Evolutionary conservation across 345 rosid species (phyloP).

Genomic region (Corchorus capsularis): DNA sequence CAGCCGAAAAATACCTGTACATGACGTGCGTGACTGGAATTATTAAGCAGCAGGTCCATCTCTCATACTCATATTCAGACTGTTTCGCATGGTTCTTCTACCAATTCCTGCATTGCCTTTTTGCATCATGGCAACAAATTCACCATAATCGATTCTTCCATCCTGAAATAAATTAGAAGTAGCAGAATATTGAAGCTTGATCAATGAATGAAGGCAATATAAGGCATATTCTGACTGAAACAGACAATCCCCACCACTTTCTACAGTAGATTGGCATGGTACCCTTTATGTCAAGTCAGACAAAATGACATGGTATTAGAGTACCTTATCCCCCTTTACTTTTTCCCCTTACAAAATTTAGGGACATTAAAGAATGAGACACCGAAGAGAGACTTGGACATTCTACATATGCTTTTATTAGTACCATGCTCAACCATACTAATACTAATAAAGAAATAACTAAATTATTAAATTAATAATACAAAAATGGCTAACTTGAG

Average conservation of each 20-base stretch:
- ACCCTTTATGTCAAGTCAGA: not conserved
- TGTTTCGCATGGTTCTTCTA: slow-evolving; percentile 98
- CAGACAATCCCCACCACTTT: not conserved
- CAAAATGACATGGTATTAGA: not conserved
- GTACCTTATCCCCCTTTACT: not conserved
- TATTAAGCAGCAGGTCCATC: slow-evolving; percentile 57
- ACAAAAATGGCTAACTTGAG: not conserved
- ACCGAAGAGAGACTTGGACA: slow-evolving; percentile 1
- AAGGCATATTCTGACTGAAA: not conserved
- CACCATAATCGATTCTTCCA: slow-evolving; percentile 93
- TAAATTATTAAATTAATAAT: slow-evolving; percentile 22
- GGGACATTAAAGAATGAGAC: not conserved
- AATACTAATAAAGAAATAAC: slow-evolving; percentile 19
- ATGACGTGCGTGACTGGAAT: slow-evolving; percentile 16
- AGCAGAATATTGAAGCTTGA: not conserved
- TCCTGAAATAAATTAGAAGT: slow-evolving; percentile 56
- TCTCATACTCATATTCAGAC: slow-evolving; percentile 92
- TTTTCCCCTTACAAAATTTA: not conserved
- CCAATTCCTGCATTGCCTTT: slow-evolving; percentile 93
- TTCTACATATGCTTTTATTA: slow-evolving; percentile 12
- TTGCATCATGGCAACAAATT: slow-evolving; percentile 99
- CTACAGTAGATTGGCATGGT: not conserved
- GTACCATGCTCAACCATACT: not conserved
- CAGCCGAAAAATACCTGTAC: slow-evolving; percentile 34
- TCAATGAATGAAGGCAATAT: not conserved